phyloP scores from a whole-genome alignment of 2,329 filamentous ascomycete genomes.

The Stagonosporopsis chrysanthemi region DNA sequence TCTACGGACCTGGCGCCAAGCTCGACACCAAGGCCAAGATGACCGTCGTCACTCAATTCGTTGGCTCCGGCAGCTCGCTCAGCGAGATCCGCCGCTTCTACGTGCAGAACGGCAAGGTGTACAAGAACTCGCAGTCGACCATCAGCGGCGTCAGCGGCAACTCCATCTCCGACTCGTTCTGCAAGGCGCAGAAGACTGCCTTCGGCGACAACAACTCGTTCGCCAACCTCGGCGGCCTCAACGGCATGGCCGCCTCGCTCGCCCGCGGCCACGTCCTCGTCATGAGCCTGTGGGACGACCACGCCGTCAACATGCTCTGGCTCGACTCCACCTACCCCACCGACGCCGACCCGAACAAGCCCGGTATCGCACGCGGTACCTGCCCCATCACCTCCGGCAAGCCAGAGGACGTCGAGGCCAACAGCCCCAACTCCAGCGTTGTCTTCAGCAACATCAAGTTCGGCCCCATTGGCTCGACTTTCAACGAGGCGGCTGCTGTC shows the following conservation, averaged over 20 bases:
- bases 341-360: constrained; percentile 40
- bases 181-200: constrained; percentile 62
- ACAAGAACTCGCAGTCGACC: constrained; percentile 54
- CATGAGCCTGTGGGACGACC: constrained; percentile 70
- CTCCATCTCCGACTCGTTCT: constrained; percentile 67
- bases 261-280: constrained; percentile 69
- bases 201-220: constrained; percentile 65
- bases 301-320: constrained; percentile 75
- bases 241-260: constrained; percentile 63
- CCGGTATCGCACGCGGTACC: constrained; percentile 48
- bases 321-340: constrained; percentile 72
- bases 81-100: constrained; percentile 59
- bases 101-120: constrained; percentile 59
- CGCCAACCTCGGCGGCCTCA: constrained; percentile 62
- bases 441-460: constrained; percentile 53
- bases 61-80: constrained; percentile 53
- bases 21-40: constrained; percentile 54
- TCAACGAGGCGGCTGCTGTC: constrained; percentile 36
- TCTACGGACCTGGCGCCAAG: constrained; percentile 66
- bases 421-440: constrained; percentile 45
- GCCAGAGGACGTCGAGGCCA: constrained; percentile 48
- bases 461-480: constrained; percentile 51
- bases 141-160: constrained; percentile 57
- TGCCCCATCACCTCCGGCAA: constrained; percentile 48
- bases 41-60: constrained; percentile 62